Evolutionary conservation across 108 stramenopile genomes (phyloP).

Genomic region (Thalassiosira profunda): DNA sequence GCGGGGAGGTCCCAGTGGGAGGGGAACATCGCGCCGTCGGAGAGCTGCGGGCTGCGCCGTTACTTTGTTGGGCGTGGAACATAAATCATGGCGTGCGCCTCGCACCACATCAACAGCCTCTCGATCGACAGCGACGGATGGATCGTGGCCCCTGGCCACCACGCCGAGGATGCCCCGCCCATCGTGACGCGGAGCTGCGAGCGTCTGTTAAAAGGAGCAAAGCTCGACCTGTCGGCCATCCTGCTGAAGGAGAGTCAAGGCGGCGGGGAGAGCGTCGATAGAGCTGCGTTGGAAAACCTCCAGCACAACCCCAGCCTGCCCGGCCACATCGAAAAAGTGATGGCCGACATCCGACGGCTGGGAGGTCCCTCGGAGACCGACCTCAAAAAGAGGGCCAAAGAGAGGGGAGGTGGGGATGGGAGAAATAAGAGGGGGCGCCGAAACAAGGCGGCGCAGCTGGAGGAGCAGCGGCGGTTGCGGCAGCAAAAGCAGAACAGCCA

Average conservation of each 20-base stretch:
- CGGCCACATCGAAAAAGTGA: background rate
- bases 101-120: slow-evolving; percentile 33
- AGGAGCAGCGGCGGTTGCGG: slow-evolving; percentile 31
- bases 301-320: background rate
- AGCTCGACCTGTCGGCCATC: slow-evolving; percentile 1
- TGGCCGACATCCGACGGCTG: slow-evolving; percentile 17
- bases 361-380: slow-evolving; percentile 10
- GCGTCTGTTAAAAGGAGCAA: slow-evolving; percentile 1
- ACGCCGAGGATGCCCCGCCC: background rate
- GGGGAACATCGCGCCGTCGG: too few species aligned
- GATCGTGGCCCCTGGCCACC: slow-evolving; percentile 12
- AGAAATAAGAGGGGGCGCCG: background rate
- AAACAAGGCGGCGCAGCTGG: slow-evolving; percentile 22
- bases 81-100: too few species aligned
- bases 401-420: background rate
- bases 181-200: slow-evolving; percentile 8
- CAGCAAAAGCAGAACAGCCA: slow-evolving; percentile 16
- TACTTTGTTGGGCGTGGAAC: too few species aligned
- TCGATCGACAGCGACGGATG: slow-evolving; percentile 33
- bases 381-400: background rate
- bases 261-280: background rate
- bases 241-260: background rate
- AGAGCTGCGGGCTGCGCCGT: too few species aligned
- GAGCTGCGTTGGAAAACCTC: slow-evolving; percentile 4
- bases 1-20: too few species aligned